phyloP scores from a whole-genome alignment of 106 monocot species.

The Cymbidium sinense region DNA sequence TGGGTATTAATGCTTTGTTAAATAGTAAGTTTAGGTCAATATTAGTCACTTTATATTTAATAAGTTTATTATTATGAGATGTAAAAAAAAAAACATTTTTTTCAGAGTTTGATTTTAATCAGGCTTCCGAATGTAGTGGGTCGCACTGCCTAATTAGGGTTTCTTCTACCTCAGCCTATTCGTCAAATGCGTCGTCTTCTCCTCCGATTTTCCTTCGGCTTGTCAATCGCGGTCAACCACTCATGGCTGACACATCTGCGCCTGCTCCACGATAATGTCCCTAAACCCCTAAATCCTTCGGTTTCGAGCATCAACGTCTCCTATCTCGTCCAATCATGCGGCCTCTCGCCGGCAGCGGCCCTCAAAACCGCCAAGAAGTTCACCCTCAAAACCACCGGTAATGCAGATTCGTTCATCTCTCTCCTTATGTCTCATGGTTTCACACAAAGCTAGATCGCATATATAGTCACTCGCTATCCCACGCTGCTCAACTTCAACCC shows the following conservation, averaged over 20 bases:
- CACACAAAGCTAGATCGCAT: neutral
- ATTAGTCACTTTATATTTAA: too few relatives aligned
- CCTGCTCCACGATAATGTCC: neutral
- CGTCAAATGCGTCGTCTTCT: neutral
- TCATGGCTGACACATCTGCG: neutral
- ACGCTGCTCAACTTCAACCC: neutral
- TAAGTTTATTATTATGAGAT: too few relatives aligned
- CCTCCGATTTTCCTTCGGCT: neutral
- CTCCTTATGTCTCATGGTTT: neutral
- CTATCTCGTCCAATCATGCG: constrained; percentile 24
- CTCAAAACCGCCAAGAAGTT: neutral
- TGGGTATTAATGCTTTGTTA: too few relatives aligned
- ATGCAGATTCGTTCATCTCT: neutral
- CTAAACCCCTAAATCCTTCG: neutral
- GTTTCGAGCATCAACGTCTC: constrained; percentile 4
- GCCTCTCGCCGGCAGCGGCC: constrained; percentile 20
- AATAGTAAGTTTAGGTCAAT: too few relatives aligned
- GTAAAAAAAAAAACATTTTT: too few relatives aligned
- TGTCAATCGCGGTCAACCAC: too few relatives aligned
- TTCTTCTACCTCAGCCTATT: too few relatives aligned
- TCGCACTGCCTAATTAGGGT: too few relatives aligned
- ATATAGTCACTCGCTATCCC: neutral
- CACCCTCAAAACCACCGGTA: neutral
- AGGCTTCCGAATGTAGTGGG: too few relatives aligned
- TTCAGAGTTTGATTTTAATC: neutral